Evolutionary conservation across 352 stramenopile genomes (phyloP).

Genomic region (Thraustochytrium striatum): DNA sequence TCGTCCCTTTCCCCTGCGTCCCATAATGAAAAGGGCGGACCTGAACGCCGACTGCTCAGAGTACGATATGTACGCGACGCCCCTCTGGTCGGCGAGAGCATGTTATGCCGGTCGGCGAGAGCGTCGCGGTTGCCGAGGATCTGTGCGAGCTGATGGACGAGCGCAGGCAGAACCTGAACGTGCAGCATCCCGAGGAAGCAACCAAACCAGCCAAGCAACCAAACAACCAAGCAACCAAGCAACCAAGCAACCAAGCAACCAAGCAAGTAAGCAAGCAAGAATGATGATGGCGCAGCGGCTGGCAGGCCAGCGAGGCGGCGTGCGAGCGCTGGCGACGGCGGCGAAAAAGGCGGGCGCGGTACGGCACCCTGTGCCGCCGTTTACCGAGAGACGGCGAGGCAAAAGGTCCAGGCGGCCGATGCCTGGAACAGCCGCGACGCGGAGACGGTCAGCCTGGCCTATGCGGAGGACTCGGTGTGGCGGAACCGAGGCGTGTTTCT

Average conservation of each 20-base stretch:
- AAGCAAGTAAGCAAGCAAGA: not conserved
- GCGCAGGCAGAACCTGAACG: not conserved
- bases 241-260: not conserved
- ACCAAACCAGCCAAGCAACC: not conserved
- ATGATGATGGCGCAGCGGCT: not conserved
- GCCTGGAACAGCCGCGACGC: constrained; percentile 78
- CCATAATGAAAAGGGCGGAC: too few relatives aligned
- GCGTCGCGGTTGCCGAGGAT: too few relatives aligned
- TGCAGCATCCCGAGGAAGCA: too few relatives aligned
- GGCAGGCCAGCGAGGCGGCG: not conserved
- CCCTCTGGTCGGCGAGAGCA: too few relatives aligned
- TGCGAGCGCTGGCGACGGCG: not conserved
- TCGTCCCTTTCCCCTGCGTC: too few relatives aligned
- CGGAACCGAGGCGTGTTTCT: constrained; percentile 76
- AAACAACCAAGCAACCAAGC: not conserved
- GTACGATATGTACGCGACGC: too few relatives aligned
- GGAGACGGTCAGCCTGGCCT: constrained; percentile 68
- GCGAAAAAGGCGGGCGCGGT: not conserved
- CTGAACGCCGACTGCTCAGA: too few relatives aligned
- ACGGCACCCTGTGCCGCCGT: constrained; percentile 65
- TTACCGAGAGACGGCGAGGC: constrained; percentile 67
- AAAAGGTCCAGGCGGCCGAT: constrained; percentile 76
- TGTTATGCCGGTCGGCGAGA: too few relatives aligned
- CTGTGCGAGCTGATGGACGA: too few relatives aligned
- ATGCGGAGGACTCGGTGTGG: constrained; percentile 73